Conservation (phyloP, 192 early-diverging fungal genomes). For the Coemansia nantahalensis region DNA sequence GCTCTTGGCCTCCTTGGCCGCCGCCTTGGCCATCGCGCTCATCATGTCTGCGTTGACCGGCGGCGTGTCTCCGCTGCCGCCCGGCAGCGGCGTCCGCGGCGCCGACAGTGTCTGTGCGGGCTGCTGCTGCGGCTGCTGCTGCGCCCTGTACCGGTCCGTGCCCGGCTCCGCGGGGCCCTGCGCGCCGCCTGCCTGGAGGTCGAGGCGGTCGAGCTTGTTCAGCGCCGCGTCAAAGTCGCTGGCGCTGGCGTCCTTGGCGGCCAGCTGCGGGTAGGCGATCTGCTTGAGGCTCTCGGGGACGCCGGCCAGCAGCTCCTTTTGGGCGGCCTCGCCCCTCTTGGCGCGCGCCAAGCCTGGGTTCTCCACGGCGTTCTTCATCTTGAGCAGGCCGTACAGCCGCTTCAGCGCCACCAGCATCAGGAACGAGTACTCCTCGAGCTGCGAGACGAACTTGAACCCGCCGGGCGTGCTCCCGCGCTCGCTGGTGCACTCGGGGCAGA, state of each 20-base stretch:
- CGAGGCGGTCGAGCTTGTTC: conserved; percentile 35
- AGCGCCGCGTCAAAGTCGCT: conserved; percentile 49
- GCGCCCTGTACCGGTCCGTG: background rate
- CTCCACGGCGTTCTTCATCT: conserved; percentile 56
- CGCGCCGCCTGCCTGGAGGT: conserved; percentile 18
- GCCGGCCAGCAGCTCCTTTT: conserved; percentile 11
- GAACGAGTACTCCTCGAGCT: conserved; percentile 90
- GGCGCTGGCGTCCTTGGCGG: conserved; percentile 8
- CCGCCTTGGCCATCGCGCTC: conserved; percentile 43
- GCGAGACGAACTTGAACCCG: conserved; percentile 73
- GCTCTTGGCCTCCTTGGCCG: conserved; percentile 42
- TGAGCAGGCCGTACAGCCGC: conserved; percentile 75
- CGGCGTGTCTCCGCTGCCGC: conserved; percentile 4
- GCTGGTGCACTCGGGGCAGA: conserved; percentile 57
- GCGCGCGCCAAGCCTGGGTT: conserved; percentile 22
- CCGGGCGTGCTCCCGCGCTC: conserved; percentile 35
- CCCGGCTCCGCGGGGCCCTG: background rate
- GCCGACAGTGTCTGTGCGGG: background rate
- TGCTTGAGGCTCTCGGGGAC: conserved; percentile 9
- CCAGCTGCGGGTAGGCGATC: conserved; percentile 7
- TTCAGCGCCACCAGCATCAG: conserved; percentile 78
- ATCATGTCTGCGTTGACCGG: conserved; percentile 34
- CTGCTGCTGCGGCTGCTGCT: background rate
- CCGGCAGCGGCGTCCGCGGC: conserved; percentile 1
- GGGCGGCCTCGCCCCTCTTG: conserved; percentile 16